These are phyloP conservation scores for Phaeomoniella chlamydospora DNA, from an alignment of 2,329 filamentous ascomycete genomes.

Conservation along the genomic window DNA sequence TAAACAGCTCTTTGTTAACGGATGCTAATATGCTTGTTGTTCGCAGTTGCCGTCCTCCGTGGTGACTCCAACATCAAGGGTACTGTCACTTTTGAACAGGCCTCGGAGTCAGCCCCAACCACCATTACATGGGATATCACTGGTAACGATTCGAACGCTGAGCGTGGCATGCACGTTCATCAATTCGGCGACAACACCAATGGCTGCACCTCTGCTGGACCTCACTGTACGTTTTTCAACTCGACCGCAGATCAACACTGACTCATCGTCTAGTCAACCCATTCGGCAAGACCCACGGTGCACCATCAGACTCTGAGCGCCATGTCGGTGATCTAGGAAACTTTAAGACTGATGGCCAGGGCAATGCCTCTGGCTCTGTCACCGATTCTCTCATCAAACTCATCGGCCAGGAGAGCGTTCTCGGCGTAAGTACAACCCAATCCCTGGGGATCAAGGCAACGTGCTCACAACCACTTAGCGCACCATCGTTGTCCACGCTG, in stretches of 20 bases:
- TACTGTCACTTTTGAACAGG: conserved; percentile 91
- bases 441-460: conserved; percentile 5
- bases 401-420: conserved; percentile 87
- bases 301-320: conserved; percentile 65
- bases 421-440: conserved; percentile 51
- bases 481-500: conserved; percentile 85
- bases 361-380: conserved; percentile 70
- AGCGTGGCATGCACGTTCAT: conserved; percentile 98
- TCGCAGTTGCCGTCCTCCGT: conserved; percentile 81
- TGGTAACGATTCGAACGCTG: conserved; percentile 84
- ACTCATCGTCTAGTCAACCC: conserved; percentile 63
- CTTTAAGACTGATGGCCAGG: conserved; percentile 87
- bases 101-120: conserved; percentile 65
- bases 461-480: no score
- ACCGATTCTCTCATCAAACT: conserved; percentile 80
- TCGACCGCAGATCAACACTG: background rate
- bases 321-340: conserved; percentile 98
- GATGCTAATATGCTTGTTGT: conserved; percentile 4
- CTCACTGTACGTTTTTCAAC: conserved; percentile 61
- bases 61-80: conserved; percentile 94
- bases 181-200: conserved; percentile 99
- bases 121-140: conserved; percentile 84
- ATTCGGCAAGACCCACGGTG: conserved; percentile 79
- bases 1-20: no score
- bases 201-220: conserved; percentile 94